A percentile compares a stretch with the other conserved stretches of the same genome.
Evolutionary conservation across 108 stramenopile species (phyloP).

Genomic region (Cyclostephanos tholiformis): DNA sequence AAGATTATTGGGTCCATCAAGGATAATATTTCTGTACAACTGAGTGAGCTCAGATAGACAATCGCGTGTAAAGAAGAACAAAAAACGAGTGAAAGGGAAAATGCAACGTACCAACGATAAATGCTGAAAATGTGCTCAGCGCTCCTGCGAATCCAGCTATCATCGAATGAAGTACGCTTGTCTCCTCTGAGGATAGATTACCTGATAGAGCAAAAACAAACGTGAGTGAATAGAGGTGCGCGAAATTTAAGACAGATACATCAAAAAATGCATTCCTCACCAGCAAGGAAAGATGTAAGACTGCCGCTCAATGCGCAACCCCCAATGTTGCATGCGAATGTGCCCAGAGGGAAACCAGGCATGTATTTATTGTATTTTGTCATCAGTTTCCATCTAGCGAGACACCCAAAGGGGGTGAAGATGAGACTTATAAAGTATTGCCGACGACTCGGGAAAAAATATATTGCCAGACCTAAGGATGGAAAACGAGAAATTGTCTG

Average conservation of each 20-base stretch:
- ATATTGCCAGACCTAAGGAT: conserved; percentile 51
- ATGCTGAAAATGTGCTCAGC: conserved; percentile 68
- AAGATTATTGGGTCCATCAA: conserved; percentile 81
- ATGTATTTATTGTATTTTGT: conserved; percentile 63
- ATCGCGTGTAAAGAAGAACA: neutral
- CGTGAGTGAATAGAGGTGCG: neutral
- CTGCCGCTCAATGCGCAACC: conserved; percentile 75
- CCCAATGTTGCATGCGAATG: conserved; percentile 78
- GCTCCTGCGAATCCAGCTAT: conserved; percentile 84
- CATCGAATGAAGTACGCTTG: conserved; percentile 67
- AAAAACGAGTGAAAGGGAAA: neutral
- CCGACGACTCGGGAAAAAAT: conserved; percentile 67
- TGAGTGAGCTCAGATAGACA: neutral
- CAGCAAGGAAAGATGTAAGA: conserved; percentile 70
- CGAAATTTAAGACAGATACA: neutral
- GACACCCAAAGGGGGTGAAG: conserved; percentile 79
- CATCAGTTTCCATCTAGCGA: conserved; percentile 73
- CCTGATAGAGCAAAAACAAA: conserved; percentile 29
- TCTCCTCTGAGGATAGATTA: conserved; percentile 70
- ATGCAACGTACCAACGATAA: conserved; percentile 50
- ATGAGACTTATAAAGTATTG: conserved; percentile 69
- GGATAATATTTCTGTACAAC: conserved; percentile 58
- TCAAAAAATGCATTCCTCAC: conserved; percentile 38
- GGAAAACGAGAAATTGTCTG: too few relatives aligned
- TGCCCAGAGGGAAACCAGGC: conserved; percentile 83